A percentile compares a stretch with the other conserved stretches of the same genome.
These are phyloP conservation scores for Colletotrichum melonis DNA, from an alignment of 2,329 filamentous ascomycete species.

Conservation along the genomic window DNA sequence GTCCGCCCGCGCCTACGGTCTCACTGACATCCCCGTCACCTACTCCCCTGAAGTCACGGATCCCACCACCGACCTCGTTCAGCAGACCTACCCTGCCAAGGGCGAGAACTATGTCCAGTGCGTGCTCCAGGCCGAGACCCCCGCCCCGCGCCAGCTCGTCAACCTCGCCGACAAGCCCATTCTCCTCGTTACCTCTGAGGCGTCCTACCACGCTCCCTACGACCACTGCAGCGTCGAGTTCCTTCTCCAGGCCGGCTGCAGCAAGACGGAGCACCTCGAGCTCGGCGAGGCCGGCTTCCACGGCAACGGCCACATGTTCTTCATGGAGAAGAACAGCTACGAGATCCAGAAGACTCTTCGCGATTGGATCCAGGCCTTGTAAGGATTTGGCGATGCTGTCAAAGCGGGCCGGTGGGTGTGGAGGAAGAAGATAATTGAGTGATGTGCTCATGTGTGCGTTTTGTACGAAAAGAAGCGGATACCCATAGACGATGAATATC, in stretches of 20 bases:
- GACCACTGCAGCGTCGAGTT: conserved; percentile 55
- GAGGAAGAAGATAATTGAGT: neutral
- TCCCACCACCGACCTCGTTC: conserved; percentile 47
- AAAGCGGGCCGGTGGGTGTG: neutral
- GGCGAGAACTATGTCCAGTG: conserved; percentile 41
- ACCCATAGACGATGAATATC: conserved; percentile 26
- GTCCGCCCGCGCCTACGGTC: conserved; percentile 53
- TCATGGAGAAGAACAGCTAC: conserved; percentile 60
- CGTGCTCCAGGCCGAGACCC: conserved; percentile 49
- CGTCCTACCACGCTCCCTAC: conserved; percentile 58
- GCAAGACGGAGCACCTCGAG: conserved; percentile 46
- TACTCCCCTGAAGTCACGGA: conserved; percentile 57
- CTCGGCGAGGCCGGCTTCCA: conserved; percentile 51
- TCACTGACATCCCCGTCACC: conserved; percentile 60
- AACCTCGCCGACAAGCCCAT: conserved; percentile 50
- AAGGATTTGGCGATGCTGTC: neutral
- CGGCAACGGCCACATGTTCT: conserved; percentile 61
- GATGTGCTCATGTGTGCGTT: conserved; percentile 5
- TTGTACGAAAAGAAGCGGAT: conserved; percentile 17
- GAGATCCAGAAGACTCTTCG: conserved; percentile 44
- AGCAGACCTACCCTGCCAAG: conserved; percentile 41
- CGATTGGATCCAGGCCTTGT: conserved; percentile 39
- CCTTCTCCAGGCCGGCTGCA: conserved; percentile 55
- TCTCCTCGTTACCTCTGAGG: conserved; percentile 53
- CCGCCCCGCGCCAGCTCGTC: conserved; percentile 47